A percentile compares a stretch with the other conserved stretches of the same genome.
phyloP scores from a whole-genome alignment of 2,329 filamentous ascomycete species.

The Colletotrichum liriopes region DNA sequence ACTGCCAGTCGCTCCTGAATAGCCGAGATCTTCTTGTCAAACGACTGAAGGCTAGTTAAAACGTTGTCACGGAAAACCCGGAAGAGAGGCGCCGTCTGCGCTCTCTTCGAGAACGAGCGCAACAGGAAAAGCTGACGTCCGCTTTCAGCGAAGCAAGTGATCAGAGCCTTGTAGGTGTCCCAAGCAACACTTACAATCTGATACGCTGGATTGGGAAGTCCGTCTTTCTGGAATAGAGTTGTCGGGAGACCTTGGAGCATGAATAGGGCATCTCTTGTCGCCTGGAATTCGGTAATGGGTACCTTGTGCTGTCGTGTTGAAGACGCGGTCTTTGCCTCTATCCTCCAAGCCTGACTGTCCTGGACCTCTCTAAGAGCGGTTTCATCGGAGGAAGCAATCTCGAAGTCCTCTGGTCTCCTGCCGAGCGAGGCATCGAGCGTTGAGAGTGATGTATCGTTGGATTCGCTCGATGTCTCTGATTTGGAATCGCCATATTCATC shows the following conservation, averaged over 20 bases:
- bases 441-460: conserved; percentile 56
- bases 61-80: conserved; percentile 81
- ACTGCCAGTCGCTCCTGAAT: conserved; percentile 75
- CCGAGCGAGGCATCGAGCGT: conserved; percentile 51
- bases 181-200: conserved; percentile 65
- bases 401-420: conserved; percentile 50
- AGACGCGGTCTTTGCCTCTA: conserved; percentile 6
- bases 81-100: conserved; percentile 70
- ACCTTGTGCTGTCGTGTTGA: conserved; percentile 38
- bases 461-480: conserved; percentile 53
- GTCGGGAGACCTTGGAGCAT: conserved; percentile 88
- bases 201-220: conserved; percentile 57
- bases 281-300: conserved; percentile 40
- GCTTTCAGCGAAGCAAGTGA: conserved; percentile 63
- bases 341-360: conserved; percentile 65
- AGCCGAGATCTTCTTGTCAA: conserved; percentile 72
- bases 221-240: conserved; percentile 73
- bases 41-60: conserved; percentile 67
- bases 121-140: conserved; percentile 63
- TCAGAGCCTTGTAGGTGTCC: conserved; percentile 65
- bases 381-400: conserved; percentile 51
- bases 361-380: conserved; percentile 52
- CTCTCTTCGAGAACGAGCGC: conserved; percentile 59
- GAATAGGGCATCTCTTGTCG: conserved; percentile 71
- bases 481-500: conserved; percentile 61